Evolutionary conservation across 2,329 filamentous ascomycete genomes (phyloP), one percentile per base, ranked within the genome.

Genomic region (Monosporascus sp.): DNA sequence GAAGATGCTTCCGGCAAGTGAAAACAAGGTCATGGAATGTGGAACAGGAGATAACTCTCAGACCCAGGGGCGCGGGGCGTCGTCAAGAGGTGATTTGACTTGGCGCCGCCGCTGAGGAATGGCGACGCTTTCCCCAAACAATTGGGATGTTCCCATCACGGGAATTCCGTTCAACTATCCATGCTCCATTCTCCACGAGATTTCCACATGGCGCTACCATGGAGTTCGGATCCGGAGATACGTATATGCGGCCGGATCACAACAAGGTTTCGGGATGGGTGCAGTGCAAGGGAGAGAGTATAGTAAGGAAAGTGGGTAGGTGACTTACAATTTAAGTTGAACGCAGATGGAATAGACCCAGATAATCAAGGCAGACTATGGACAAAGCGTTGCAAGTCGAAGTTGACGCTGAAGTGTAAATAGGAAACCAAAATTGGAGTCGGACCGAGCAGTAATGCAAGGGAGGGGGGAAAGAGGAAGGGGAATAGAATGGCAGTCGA

Each of bases 71-170:
- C 52, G 55, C 54, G 57, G 60, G 55, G 61, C 54, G 65, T 67
- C 64, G 65, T 60, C 65, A 63, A 63, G 57, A 63, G 65, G 64
- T 62, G 62, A 67, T 22, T 41, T 20, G 17, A n/a, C 38, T 19
- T 19, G 38, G 38, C 38, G 19, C 38, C 58, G 52, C 45, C 19
- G 46, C 52, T 59, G 17, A 60, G 61, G 62, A 68, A 67, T 66
- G 62, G 55, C 52, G 56, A 61, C 61, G 56, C 50, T 53, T 53
- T 56, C 46, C 51, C 50, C 57, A 45, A 54, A 48, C 52, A 55
- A 50, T 49, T 43, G 50, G 48, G 40, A 24, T 50, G 54, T 50
- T 31, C 47, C 37, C 46, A 37, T 52, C 26, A 53, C 52, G 37
- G 27, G 24, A 45, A 55, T 37, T 31, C 31, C 31, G 51, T 43